Conservation (phyloP, 768 basidiomycete species). For the Russula earlei region DNA sequence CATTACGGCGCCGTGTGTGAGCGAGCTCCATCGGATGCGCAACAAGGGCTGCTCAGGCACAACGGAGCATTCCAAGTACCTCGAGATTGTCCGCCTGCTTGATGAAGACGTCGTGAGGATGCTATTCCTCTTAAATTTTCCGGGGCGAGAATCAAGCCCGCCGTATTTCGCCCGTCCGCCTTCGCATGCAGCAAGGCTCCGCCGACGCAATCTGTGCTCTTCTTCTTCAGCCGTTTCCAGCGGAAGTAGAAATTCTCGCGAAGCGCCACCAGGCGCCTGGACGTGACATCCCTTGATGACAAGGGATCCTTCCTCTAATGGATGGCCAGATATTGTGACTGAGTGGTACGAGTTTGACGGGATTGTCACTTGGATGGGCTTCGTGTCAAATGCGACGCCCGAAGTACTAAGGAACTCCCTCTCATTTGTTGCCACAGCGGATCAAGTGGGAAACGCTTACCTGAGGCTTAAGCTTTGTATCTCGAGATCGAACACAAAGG, state of each 20-base stretch:
- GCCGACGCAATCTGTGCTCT: slow-evolving; percentile 43
- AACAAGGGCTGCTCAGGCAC: slow-evolving; percentile 83
- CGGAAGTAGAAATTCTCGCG: slow-evolving; percentile 69
- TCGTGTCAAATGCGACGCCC: slow-evolving; percentile 65
- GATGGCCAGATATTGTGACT: slow-evolving; percentile 58
- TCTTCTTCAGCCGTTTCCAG: slow-evolving; percentile 65
- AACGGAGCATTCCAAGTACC: slow-evolving; percentile 73
- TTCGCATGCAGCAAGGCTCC: slow-evolving; percentile 56
- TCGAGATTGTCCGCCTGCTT: slow-evolving; percentile 26
- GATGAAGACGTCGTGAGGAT: slow-evolving; percentile 21
- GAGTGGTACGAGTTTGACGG: slow-evolving; percentile 70
- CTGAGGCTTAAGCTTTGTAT: slow-evolving; percentile 73
- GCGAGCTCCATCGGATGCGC: slow-evolving; percentile 76
- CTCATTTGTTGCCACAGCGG: neutral
- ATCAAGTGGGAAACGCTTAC: slow-evolving; percentile 32
- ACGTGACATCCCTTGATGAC: slow-evolving; percentile 70
- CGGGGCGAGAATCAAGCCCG: slow-evolving; percentile 64
- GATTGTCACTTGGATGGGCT: slow-evolving; percentile 51
- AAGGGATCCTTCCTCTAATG: slow-evolving; percentile 56
- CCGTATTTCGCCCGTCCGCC: slow-evolving; percentile 59
- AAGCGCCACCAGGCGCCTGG: slow-evolving; percentile 62
- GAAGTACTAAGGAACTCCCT: slow-evolving; percentile 50
- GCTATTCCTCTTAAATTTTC: slow-evolving; percentile 35
- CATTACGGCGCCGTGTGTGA: slow-evolving; percentile 92
- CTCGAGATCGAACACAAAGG: slow-evolving; percentile 87